Evolutionary conservation across 495 filamentous ascomycete genomes (phyloP).

Genomic region (Penicillium roqueforti): DNA sequence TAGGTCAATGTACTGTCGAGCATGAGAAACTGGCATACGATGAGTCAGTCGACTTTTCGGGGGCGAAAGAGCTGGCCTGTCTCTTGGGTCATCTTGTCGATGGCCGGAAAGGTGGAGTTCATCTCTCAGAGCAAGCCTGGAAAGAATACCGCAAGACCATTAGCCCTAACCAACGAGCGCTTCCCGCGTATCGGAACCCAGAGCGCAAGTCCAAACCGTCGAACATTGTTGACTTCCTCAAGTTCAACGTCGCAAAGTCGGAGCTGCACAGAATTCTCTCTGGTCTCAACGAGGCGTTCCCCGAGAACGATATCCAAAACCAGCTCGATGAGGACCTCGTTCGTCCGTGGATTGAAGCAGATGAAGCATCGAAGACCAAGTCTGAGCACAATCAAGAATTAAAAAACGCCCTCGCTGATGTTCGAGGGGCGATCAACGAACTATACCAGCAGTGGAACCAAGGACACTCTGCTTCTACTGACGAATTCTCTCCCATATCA

Average conservation of each 20-base stretch:
- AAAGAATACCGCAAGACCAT: constrained; percentile 42
- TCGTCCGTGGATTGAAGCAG: constrained; percentile 36
- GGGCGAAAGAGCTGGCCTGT: constrained; percentile 57
- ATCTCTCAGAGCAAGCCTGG: constrained; percentile 59
- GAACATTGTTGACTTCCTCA: constrained; percentile 68
- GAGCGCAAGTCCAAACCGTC: constrained; percentile 34
- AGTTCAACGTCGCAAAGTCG: constrained; percentile 55
- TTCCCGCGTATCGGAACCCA: constrained; percentile 41
- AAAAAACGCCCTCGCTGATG: constrained; percentile 20
- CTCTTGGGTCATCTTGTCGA: constrained; percentile 81
- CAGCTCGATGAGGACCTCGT: constrained; percentile 49
- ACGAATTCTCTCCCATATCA: constrained; percentile 22
- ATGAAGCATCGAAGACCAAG: constrained; percentile 26
- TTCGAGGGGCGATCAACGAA: constrained; percentile 11
- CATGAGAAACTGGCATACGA: constrained; percentile 70
- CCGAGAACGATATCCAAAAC: constrained; percentile 17
- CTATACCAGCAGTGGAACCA: constrained; percentile 20
- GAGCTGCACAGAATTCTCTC: constrained; percentile 49
- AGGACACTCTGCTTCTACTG: constrained; percentile 1
- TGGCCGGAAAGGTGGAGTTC: constrained; percentile 67
- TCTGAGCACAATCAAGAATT: constrained; percentile 23
- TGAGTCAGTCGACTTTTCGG: constrained; percentile 50
- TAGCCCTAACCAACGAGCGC: constrained; percentile 26
- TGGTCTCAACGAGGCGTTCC: constrained; percentile 41
- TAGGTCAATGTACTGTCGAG: constrained; percentile 71